Percentiles rank a stretch among this genome's conserved stretches.
Conservation (phyloP, 129 eudicot species). For the Smallanthus sonchifolius region DNA sequence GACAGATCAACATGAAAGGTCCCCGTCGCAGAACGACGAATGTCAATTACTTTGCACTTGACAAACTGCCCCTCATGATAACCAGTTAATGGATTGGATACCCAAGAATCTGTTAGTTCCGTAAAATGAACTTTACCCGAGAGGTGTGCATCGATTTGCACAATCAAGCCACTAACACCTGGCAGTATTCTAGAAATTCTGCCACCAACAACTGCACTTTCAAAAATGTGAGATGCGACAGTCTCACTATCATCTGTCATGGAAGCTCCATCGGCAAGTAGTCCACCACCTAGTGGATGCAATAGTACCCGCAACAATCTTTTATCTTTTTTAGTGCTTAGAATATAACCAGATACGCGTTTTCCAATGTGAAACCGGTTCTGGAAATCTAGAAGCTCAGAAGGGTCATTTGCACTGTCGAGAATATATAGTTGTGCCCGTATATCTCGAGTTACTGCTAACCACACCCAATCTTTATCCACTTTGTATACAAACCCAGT, state of each 20-base stretch:
- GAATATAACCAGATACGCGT: conserved; percentile 52
- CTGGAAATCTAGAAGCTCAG: conserved; percentile 67
- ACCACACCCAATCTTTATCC: conserved; percentile 86
- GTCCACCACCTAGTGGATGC: conserved; percentile 38
- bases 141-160: conserved; percentile 69
- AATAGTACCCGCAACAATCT: conserved; percentile 53
- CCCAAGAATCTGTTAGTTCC: conserved; percentile 59
- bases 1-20: conserved; percentile 74
- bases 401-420: conserved; percentile 61
- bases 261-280: conserved; percentile 18
- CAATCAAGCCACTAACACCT: conserved; percentile 87
- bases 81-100: conserved; percentile 61
- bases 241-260: conserved; percentile 26
- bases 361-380: conserved; percentile 63
- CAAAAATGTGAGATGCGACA: conserved; percentile 42
- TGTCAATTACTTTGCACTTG: conserved; percentile 67
- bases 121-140: conserved; percentile 91
- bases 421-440: conserved; percentile 74
- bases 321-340: conserved; percentile 51
- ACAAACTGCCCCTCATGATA: conserved; percentile 89
- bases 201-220: conserved; percentile 67
- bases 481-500: conserved; percentile 76
- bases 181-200: conserved; percentile 76
- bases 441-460: conserved; percentile 66
- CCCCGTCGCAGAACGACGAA: conserved; percentile 51